These are phyloP conservation scores for Pythium volutum DNA, from an alignment of 352 stramenopile species.

Conservation along the genomic window DNA sequence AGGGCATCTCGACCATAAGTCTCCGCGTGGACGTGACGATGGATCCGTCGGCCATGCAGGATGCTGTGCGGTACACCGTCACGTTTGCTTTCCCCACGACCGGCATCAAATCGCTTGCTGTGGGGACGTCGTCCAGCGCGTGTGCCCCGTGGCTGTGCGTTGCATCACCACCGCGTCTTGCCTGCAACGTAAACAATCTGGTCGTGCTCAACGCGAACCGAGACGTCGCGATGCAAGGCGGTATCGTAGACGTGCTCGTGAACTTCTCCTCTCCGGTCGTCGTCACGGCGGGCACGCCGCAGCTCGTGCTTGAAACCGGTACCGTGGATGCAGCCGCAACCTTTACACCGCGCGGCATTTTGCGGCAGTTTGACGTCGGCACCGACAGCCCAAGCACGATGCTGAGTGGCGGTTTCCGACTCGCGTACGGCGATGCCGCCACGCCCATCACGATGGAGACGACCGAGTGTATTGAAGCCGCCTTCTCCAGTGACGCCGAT, in stretches of 20 bases:
- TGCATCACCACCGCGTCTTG: slow-evolving; percentile 10
- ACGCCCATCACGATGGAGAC: slow-evolving; percentile 27
- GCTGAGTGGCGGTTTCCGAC: slow-evolving; percentile 40
- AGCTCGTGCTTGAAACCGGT: slow-evolving; percentile 43
- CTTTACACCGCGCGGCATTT: slow-evolving; percentile 41
- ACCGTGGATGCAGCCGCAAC: slow-evolving; percentile 25
- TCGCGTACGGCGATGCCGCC: slow-evolving; percentile 60
- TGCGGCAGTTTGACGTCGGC: slow-evolving; percentile 65
- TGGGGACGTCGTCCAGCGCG: slow-evolving; percentile 22
- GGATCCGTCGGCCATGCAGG: slow-evolving; percentile 41
- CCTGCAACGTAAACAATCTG: slow-evolving; percentile 32
- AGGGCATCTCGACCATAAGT: slow-evolving; percentile 37
- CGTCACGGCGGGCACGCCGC: slow-evolving; percentile 26
- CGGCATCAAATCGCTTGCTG: slow-evolving; percentile 37
- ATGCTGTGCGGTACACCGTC: slow-evolving; percentile 46
- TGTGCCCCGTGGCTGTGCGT: slow-evolving; percentile 43
- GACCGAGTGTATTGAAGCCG: slow-evolving; percentile 54
- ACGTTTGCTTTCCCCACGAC: slow-evolving; percentile 53
- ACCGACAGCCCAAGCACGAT: slow-evolving; percentile 42
- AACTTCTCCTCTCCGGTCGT: slow-evolving; percentile 50
- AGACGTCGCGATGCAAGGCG: slow-evolving; percentile 34
- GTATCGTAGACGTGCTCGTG: slow-evolving; percentile 49
- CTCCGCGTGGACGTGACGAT: slow-evolving; percentile 38
- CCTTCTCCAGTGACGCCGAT: slow-evolving; percentile 35
- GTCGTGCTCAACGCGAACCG: slow-evolving; percentile 47